Evolutionary conservation across 306 rosid species (phyloP).

Genomic region (Benincasa hispida): DNA sequence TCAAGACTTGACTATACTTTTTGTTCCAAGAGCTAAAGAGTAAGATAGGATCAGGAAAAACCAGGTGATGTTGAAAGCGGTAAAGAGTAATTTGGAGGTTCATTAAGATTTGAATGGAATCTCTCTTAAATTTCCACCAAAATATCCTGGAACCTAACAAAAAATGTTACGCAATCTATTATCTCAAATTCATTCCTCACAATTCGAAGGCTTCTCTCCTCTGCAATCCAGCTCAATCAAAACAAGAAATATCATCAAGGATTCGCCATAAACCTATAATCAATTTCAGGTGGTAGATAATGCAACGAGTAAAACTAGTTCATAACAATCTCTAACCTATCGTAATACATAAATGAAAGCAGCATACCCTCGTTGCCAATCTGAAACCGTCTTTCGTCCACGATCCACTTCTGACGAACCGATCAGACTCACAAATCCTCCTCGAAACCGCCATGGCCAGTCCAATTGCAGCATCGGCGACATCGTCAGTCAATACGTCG

Average conservation of each 20-base stretch:
- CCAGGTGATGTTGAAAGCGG: not conserved
- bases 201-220: not conserved
- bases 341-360: not conserved
- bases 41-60: not conserved
- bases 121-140: not conserved
- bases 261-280: not conserved
- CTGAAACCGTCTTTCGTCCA: constrained; percentile 23
- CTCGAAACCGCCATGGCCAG: constrained; percentile 33
- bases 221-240: not conserved
- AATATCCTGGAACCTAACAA: not conserved
- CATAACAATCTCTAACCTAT: not conserved
- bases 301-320: not conserved
- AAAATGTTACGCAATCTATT: not conserved
- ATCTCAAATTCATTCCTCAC: not conserved
- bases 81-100: not conserved
- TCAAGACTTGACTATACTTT: not conserved
- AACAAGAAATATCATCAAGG: not conserved
- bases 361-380: constrained; percentile 31
- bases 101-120: not conserved
- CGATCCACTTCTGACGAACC: constrained; percentile 23
- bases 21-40: not conserved
- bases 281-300: not conserved
- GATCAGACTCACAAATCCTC: constrained; percentile 28
- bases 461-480: constrained; percentile 57
- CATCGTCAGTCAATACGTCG: constrained; percentile 55